Base-by-base conservation (phyloP, 371 early-diverging fungal genomes). In the Syncephalastrum racemosum region DNA sequence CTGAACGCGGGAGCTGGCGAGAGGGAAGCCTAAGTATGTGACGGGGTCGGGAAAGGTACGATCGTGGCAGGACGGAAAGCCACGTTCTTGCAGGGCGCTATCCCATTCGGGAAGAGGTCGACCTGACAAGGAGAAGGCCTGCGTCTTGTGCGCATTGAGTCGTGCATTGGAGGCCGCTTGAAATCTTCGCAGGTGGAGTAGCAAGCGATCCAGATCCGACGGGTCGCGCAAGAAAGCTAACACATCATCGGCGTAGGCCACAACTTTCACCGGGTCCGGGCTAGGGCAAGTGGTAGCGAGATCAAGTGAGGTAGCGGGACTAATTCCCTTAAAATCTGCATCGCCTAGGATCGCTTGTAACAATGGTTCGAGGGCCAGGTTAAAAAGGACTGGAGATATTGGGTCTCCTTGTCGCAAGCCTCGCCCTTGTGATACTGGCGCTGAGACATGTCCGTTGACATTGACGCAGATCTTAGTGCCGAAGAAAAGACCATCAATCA, bases 351-450 rank as follows among this genome's bases (percentile, higher is more conserved):
- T 45, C 1, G 51, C 6, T 0, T 62, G 51, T 2, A 77, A 40
- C 0, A 73, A 57, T 0, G 71, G 74, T 48, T 69, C 66, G 14
- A 69, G 53, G 13, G 60, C 66, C 0, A 73, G 31, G 36, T 67
- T 73, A 49, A 73, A 73, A 0, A 73, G 52, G 0, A 62, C 23
- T 0, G 68, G 70, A 0, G 63, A 61, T 13, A 73, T 42, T 1
- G 68, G 73, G 19, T 70, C 68, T 0, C 68, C 64, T 60, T 73
- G 68, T 0, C 58, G 48, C 1, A 73, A 50, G 1, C 64, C 70
- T 42, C 68, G 39, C 2, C 31, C 15, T 48, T 68, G 69, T 1
- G 2, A 2, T 16, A 60, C 40, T 41, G 62, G 43, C 2, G 45
- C 1, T 14, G 59, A 49, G 2, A 69, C 16, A 12, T 46, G 22